Evolutionary conservation across 805 yeast genomes (phyloP).

Genomic region (Kluyveromyces aestuarii): DNA sequence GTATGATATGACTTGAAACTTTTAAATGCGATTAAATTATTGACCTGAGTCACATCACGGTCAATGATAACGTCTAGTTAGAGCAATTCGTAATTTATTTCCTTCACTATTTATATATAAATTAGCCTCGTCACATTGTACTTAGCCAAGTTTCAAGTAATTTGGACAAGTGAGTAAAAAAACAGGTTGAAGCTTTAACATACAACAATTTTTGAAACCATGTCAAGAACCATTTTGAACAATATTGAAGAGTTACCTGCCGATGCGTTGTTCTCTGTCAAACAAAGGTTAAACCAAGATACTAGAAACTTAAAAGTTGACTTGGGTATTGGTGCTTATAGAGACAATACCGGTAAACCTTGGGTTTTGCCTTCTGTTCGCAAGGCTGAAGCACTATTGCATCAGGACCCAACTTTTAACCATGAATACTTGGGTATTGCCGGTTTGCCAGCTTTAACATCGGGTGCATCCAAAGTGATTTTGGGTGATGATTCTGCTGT

Average conservation of each 20-base stretch:
- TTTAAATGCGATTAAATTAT: neutral
- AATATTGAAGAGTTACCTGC: conserved; percentile 62
- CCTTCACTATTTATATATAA: no score
- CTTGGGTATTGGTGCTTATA: conserved; percentile 88
- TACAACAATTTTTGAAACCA: neutral
- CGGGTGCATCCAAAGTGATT: conserved; percentile 65
- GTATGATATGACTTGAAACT: neutral
- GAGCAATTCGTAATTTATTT: no score
- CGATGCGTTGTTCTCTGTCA: conserved; percentile 80
- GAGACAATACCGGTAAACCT: conserved; percentile 82
- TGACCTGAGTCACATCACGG: neutral
- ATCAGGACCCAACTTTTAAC: conserved; percentile 51
- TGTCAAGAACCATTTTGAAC: conserved; percentile 27
- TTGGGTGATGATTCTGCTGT: conserved; percentile 53
- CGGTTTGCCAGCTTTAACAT: conserved; percentile 61
- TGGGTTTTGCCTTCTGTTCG: conserved; percentile 75
- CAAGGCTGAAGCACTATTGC: conserved; percentile 57
- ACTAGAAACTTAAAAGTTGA: conserved; percentile 63
- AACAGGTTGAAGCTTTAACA: neutral
- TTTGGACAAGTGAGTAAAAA: neutral
- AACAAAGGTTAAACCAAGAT: conserved; percentile 55
- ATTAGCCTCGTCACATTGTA: no score
- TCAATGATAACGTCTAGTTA: no score
- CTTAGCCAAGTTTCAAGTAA: neutral
- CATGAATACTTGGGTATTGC: conserved; percentile 85